Percentiles rank a stretch among this genome's conserved stretches.
Evolutionary conservation across 2,329 filamentous ascomycete species (phyloP).

Genomic region (Aspergillus hortae): DNA sequence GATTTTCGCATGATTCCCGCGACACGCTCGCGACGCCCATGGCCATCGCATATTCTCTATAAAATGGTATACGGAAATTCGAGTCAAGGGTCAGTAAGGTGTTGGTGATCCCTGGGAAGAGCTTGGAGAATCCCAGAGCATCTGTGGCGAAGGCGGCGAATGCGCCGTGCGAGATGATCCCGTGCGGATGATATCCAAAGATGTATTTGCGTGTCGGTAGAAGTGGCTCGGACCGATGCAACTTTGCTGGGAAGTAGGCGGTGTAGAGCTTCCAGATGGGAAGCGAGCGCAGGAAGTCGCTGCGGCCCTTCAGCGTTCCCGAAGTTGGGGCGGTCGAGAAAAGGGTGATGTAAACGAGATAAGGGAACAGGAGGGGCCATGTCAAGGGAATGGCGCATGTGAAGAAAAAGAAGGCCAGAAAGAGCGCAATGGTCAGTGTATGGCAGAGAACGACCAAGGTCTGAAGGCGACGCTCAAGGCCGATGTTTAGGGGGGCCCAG

Average conservation of each 20-base stretch:
- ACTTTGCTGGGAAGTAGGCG: conserved; percentile 82
- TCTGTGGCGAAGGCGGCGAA: conserved; percentile 90
- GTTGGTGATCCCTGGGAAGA: conserved; percentile 95
- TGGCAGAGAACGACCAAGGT: conserved; percentile 75
- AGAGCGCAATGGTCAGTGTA: conserved; percentile 65
- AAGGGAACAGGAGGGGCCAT: conserved; percentile 76
- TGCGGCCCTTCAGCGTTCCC: conserved; percentile 71
- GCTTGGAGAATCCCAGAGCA: conserved; percentile 76
- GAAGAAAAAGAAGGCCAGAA: conserved; percentile 81
- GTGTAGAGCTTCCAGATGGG: conserved; percentile 85
- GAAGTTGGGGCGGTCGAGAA: conserved; percentile 74
- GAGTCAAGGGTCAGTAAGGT: conserved; percentile 89
- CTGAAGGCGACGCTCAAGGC: conserved; percentile 67
- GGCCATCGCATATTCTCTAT: conserved; percentile 87
- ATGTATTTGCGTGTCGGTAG: conserved; percentile 86
- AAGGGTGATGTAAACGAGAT: conserved; percentile 73
- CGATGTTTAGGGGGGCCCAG: conserved; percentile 77
- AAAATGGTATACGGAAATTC: conserved; percentile 91
- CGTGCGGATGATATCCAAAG: conserved; percentile 94
- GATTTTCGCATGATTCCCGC: conserved; percentile 85
- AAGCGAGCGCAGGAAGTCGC: conserved; percentile 67
- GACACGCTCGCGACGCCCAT: conserved; percentile 88
- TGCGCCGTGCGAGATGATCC: conserved; percentile 95
- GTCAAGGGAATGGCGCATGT: conserved; percentile 85
- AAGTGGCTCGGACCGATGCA: conserved; percentile 81